Base-by-base conservation (phyloP, 371 early-diverging fungal species). In the Lichtheimia corymbifera region DNA sequence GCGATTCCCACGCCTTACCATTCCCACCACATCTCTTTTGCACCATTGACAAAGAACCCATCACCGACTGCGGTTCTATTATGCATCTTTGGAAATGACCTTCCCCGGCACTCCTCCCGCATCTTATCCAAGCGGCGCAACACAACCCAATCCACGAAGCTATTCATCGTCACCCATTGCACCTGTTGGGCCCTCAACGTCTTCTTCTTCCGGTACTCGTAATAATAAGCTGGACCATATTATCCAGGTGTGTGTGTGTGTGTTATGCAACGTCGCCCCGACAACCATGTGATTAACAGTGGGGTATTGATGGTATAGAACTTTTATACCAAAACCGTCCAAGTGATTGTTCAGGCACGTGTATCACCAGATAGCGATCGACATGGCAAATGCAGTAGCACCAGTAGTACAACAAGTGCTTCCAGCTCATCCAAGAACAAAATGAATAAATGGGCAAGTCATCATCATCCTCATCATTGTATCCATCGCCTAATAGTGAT, bases 241-340 rank as follows among this genome's bases (percentile, higher is more conserved):
- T 54, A 66, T 66, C 47, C 70, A 70, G 63, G 70, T 70, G 35
- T 11, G 35, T 35, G 2, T 35, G 35, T 28, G 28, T 28, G 22
- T 22, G 22, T 35, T 35, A 35, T 35, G 35, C 35, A 35, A 9
- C 35, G 6, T 11, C 35, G 2, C 11, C 11, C 35, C 35, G 35
- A 35, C 35, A 9, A 35, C 35, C 35, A 35, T 35, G 35, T 35
- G 35, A 35, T 35, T 35, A 35, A 35, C 11, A 35, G 4, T 35
- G 35, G 35, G 11, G 9, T 35, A 2, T 11, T 6, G 35, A 35
- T 35, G 11, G 0, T 35, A 6, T 47, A 67, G 67, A 67, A 85
- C 49, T 76, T 83, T 55, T 80, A 76, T 65, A 58, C 77, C 35
- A 85, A 85, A 54, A 67, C 70, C 3, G 83, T 79, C 11, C 80